Conservation (phyloP, 2,329 filamentous ascomycete species). For the Anthostomella pinea region DNA sequence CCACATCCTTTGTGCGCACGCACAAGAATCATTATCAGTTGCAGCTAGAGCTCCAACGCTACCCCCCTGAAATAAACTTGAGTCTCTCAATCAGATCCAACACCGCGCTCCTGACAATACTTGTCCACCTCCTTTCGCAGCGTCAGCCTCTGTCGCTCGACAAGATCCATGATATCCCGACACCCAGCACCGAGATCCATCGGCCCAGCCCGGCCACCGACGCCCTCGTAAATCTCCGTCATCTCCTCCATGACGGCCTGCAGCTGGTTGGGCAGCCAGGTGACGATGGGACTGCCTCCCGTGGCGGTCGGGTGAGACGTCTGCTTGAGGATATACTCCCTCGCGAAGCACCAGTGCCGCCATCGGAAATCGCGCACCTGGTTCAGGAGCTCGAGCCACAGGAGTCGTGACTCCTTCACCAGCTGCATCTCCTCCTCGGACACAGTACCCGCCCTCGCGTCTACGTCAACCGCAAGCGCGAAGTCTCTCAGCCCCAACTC, state of each 20-base stretch:
- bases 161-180: slow-evolving; percentile 65
- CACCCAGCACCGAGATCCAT: slow-evolving; percentile 44
- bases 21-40: too few species aligned
- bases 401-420: slow-evolving; percentile 52
- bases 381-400: slow-evolving; percentile 66
- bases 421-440: slow-evolving; percentile 35
- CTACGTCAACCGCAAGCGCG: slow-evolving; percentile 41
- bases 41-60: too few species aligned
- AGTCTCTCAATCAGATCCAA: slow-evolving; percentile 13
- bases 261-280: slow-evolving; percentile 81
- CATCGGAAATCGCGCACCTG: slow-evolving; percentile 80
- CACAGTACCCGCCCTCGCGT: slow-evolving; percentile 29
- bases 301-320: slow-evolving; percentile 75
- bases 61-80: too few species aligned
- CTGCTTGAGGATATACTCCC: slow-evolving; percentile 80
- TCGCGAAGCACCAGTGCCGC: slow-evolving; percentile 82
- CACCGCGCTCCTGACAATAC: slow-evolving; percentile 63
- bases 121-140: slow-evolving; percentile 71
- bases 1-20: too few species aligned
- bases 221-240: slow-evolving; percentile 52
- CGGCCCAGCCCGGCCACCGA: slow-evolving; percentile 35
- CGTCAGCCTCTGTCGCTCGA: slow-evolving; percentile 60
- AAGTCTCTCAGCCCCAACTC: slow-evolving; percentile 57
- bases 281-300: slow-evolving; percentile 78
- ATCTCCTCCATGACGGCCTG: slow-evolving; percentile 72